These are phyloP conservation scores for Lactifluus hygrophoroides DNA, from an alignment of 768 basidiomycete genomes.

Conservation along the genomic window DNA sequence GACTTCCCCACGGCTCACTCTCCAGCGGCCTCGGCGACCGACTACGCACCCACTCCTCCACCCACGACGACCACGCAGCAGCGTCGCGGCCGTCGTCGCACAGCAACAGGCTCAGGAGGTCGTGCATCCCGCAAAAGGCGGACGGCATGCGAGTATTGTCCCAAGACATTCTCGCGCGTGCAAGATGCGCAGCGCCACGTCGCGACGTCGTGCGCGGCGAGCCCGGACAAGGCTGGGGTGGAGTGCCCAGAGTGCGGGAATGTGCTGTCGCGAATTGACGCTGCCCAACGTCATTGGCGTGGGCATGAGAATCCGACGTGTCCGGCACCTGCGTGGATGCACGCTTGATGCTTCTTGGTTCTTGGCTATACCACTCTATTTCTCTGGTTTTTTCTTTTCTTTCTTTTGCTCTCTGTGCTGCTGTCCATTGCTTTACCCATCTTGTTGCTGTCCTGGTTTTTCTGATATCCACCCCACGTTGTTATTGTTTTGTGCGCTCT, in stretches of 20 bases:
- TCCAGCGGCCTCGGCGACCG: background rate
- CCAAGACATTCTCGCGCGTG: conserved; percentile 2
- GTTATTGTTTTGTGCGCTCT: background rate
- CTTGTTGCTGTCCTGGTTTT: no score
- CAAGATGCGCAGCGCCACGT: conserved; percentile 14
- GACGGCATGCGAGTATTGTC: conserved; percentile 4
- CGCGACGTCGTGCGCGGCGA: conserved; percentile 1
- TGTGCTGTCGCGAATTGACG: conserved; percentile 9
- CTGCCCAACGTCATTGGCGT: conserved; percentile 17
- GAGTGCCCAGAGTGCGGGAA: conserved; percentile 8
- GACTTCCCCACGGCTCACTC: no score
- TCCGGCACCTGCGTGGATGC: background rate
- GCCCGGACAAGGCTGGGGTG: background rate
- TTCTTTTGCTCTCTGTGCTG: background rate
- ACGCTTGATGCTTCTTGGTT: no score
- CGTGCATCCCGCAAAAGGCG: background rate
- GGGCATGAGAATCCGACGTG: conserved; percentile 6
- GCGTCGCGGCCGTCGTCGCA: background rate
- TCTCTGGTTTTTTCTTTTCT: background rate
- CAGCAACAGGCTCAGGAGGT: background rate
- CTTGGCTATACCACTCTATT: no score
- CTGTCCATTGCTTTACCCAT: no score
- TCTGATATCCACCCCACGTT: background rate
- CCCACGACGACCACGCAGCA: background rate
- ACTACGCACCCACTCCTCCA: background rate